Percentiles rank a stretch among this genome's conserved stretches.
Conservation (phyloP, 1,139 yeast species). For the Candida dubliniensis region DNA sequence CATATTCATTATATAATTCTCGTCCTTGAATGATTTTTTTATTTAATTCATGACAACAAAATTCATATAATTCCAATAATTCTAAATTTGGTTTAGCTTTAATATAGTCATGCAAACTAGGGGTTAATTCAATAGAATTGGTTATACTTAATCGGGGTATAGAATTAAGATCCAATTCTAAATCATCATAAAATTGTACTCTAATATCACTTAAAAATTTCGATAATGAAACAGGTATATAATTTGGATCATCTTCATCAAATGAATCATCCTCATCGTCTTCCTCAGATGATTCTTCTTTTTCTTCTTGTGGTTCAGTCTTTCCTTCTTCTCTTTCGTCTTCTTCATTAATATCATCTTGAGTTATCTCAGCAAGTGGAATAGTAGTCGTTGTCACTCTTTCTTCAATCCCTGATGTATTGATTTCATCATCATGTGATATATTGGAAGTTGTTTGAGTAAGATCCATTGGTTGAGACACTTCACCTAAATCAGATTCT, state of each 20-base stretch:
- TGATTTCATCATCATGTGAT: constrained; percentile 1
- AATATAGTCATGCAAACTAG: constrained; percentile 31
- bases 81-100: constrained; percentile 33
- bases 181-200: constrained; percentile 53
- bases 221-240: constrained; percentile 36
- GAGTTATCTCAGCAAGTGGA: constrained; percentile 31
- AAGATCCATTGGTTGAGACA: constrained; percentile 3
- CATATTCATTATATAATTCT: constrained; percentile 43
- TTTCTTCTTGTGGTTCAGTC: not conserved
- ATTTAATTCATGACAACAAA: constrained; percentile 54
- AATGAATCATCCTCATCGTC: constrained; percentile 10
- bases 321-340: not conserved
- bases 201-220: constrained; percentile 49
- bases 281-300: constrained; percentile 3
- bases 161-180: constrained; percentile 37
- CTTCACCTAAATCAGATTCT: not conserved
- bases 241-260: constrained; percentile 20
- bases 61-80: constrained; percentile 48
- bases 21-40: constrained; percentile 52
- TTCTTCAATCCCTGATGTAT: constrained; percentile 9
- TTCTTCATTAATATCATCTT: constrained; percentile 5
- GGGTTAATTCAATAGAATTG: constrained; percentile 14
- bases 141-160: constrained; percentile 26
- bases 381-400: constrained; percentile 23
- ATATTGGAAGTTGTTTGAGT: constrained; percentile 2